Base-by-base conservation (phyloP, 148 eudicot species). In the Polygonum maritimum region DNA sequence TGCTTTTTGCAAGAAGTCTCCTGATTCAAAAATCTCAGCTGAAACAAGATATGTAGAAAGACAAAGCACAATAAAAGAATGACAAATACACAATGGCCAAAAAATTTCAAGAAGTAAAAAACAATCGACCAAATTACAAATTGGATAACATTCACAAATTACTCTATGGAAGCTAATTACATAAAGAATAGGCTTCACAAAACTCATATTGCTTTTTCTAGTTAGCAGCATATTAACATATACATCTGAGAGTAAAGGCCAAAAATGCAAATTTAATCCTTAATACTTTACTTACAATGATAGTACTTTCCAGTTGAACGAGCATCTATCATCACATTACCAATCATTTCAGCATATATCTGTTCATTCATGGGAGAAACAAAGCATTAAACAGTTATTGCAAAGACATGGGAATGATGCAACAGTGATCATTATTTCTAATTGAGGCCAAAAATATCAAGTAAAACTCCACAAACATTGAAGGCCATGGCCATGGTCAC, bases 241-340 rank as follows among this genome's bases (percentile, higher is more conserved):
- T 21, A 2, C 10, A 58, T 22, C 2, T 58, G 3, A 22, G 67
- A 21, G 35, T 58, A 58, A 14, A 47, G 10, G 52, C 4, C 40
- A 47, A 3, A 15, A 62, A 47, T 19, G 19, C 31, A 18, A 48
- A 73, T 6, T 11, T 48, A 26, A 71, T 72, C 15, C 33, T 57
- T 51, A 5, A 13, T 36, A 38, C 16, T 35, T 6, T 70, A 82
- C 97, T 90, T 86, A 95, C 99, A 95, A 78, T 95, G 99, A 80
- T 95, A 95, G 82, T 95, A 92, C 81, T 95, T 92, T 79, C 98
- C 98, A 80, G 98, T 95, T 76, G 98, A 95, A 21, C 97, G 96
- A 16, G 98, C 98, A 87, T 92, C 98, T 45, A 86, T 84, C 98
- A 95, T 95, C 76, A 92, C 98, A 92, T 92, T 92, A 54, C 98